Conservation (phyloP, 73 alveolate genomes). For the Loxodes magnus region DNA sequence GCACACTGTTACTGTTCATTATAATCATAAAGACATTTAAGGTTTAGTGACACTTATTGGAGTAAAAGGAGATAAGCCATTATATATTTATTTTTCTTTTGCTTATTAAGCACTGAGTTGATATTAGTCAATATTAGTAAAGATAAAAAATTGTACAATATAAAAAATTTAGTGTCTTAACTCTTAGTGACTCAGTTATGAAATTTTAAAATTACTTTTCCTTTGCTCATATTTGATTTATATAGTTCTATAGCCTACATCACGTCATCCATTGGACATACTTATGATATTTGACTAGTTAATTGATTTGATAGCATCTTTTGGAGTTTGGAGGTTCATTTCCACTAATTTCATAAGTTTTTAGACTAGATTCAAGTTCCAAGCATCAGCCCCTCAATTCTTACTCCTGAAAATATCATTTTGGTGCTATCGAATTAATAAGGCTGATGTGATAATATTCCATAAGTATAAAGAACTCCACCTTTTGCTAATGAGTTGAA, state of each 20-base stretch:
- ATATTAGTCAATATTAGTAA: no score
- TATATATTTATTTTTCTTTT: no score
- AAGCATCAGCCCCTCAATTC: constrained; percentile 38
- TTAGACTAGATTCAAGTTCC: constrained; percentile 13
- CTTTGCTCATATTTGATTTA: constrained; percentile 19
- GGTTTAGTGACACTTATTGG: no score
- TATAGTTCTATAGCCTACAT: constrained; percentile 13
- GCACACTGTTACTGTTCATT: no score
- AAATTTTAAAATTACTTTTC: constrained; percentile 24
- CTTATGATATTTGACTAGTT: constrained; percentile 20
- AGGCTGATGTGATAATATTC: constrained; percentile 16
- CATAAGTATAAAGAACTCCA: constrained; percentile 30
- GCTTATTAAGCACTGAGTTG: no score
- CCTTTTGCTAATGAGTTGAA: constrained; percentile 39
- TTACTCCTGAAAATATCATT: constrained; percentile 30
- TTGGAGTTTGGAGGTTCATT: neutral
- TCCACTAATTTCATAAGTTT: neutral
- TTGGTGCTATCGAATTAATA: constrained; percentile 22
- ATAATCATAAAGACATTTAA: no score
- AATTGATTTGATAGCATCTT: constrained; percentile 18
- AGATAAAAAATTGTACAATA: no score
- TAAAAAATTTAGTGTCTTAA: no score
- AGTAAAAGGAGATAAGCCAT: no score
- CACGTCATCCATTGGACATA: constrained; percentile 12
- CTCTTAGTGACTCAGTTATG: no score